phyloP scores from a whole-genome alignment of 176 grass and related monocot genomes.

The Dactylis glomerata region DNA sequence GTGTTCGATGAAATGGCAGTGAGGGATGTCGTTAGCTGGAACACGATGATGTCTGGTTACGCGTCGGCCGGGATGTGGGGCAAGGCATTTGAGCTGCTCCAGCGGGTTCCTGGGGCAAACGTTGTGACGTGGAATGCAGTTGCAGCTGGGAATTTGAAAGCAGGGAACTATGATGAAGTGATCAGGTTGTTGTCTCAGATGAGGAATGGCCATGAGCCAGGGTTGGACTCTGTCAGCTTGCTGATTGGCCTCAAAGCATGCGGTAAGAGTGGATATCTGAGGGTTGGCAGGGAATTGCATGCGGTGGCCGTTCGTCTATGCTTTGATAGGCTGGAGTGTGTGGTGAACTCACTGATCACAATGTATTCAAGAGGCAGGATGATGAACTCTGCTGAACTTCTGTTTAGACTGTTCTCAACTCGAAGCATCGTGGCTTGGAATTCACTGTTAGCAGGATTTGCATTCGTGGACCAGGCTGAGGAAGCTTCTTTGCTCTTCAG shows the following conservation, averaged over 20 bases:
- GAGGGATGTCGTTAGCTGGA: slow-evolving; percentile 59
- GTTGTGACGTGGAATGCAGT: slow-evolving; percentile 23
- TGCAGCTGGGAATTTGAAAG: slow-evolving; percentile 35
- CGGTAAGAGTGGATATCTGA: slow-evolving; percentile 27
- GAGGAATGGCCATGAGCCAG: neutral
- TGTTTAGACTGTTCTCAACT: slow-evolving; percentile 38
- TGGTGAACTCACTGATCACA: slow-evolving; percentile 52
- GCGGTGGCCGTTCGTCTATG: slow-evolving; percentile 32
- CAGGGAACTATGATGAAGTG: slow-evolving; percentile 22
- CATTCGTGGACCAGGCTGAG: slow-evolving; percentile 39
- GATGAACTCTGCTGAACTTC: slow-evolving; percentile 17
- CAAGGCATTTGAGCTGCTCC: slow-evolving; percentile 35
- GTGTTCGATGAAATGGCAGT: slow-evolving; percentile 59
- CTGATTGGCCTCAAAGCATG: slow-evolving; percentile 61
- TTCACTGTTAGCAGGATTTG: slow-evolving; percentile 58
- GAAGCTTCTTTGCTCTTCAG: slow-evolving; percentile 43
- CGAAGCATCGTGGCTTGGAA: slow-evolving; percentile 53
- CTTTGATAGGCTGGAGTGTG: slow-evolving; percentile 30
- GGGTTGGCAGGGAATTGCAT: slow-evolving; percentile 58
- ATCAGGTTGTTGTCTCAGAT: slow-evolving; percentile 34
- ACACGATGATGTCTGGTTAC: slow-evolving; percentile 48
- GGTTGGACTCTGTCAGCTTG: slow-evolving; percentile 45
- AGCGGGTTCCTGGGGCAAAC: slow-evolving; percentile 30
- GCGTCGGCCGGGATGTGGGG: neutral
- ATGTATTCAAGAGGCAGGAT: slow-evolving; percentile 40